phyloP scores from a whole-genome alignment of 305 asterid genomes.

The Fraxinus floribunda region DNA sequence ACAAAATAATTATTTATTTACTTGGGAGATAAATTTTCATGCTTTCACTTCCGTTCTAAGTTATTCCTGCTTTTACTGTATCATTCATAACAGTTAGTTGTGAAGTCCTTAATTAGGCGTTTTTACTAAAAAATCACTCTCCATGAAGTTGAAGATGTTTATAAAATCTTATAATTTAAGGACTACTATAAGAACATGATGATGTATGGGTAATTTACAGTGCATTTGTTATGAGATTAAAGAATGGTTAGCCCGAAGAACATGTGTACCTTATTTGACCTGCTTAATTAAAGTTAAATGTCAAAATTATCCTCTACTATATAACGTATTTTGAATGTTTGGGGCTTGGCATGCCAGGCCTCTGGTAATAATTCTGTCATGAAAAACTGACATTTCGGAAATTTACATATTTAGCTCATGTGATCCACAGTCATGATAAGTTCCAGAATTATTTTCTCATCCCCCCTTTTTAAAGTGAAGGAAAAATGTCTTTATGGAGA shows the following conservation, averaged over 20 bases:
- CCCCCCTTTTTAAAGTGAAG: not conserved
- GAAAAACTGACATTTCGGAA: not conserved
- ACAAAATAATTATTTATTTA: slow-evolving; percentile 20
- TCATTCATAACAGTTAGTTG: not conserved
- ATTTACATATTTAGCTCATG: not conserved
- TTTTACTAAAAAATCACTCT: not conserved
- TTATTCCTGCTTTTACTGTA: not conserved
- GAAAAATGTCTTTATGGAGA: not conserved
- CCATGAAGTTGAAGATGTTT: not conserved
- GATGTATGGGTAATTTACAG: not conserved
- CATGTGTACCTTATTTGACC: not conserved
- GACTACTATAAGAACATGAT: not conserved
- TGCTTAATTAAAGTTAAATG: not conserved
- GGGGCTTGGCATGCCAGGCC: not conserved
- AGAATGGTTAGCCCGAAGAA: not conserved
- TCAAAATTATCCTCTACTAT: not conserved
- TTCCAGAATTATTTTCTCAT: not conserved
- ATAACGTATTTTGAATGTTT: not conserved
- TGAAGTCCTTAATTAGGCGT: not conserved
- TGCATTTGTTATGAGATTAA: not conserved
- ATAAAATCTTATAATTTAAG: not conserved
- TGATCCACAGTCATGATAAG: not conserved
- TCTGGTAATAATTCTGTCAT: not conserved
- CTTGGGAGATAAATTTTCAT: slow-evolving; percentile 11
- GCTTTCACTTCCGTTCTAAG: slow-evolving; percentile 1